These are phyloP conservation scores for Cylindrodendrum hubeiense DNA, from an alignment of 2,329 filamentous ascomycete genomes.

Conservation along the genomic window DNA sequence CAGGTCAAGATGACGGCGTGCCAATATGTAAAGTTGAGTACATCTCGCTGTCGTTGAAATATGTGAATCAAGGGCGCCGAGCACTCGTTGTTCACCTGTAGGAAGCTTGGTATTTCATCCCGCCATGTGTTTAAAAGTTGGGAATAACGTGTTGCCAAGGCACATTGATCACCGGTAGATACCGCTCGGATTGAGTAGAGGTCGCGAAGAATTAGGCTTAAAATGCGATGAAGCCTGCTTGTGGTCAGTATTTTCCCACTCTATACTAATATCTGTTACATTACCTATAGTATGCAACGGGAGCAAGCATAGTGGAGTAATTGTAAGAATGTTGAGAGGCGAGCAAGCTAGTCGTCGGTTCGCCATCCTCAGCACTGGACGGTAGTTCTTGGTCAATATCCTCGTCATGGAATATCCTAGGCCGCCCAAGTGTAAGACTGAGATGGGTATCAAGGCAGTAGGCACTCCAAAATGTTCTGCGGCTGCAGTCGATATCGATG, in stretches of 20 bases:
- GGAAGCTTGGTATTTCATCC: slow-evolving; percentile 49
- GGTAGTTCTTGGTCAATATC: slow-evolving; percentile 42
- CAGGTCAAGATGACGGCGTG: slow-evolving; percentile 56
- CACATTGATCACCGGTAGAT: no score
- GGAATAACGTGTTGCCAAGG: no score
- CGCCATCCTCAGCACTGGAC: slow-evolving; percentile 33
- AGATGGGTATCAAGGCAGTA: slow-evolving; percentile 41
- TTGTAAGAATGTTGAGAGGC: slow-evolving; percentile 33
- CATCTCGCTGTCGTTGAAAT: slow-evolving; percentile 56
- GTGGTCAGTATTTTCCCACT: no score
- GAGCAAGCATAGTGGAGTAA: slow-evolving; percentile 48
- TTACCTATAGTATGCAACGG: slow-evolving; percentile 52
- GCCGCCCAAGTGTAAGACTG: slow-evolving; percentile 36
- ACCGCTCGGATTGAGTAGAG: slow-evolving; percentile 52
- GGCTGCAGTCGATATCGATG: slow-evolving; percentile 38
- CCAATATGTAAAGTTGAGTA: slow-evolving; percentile 57
- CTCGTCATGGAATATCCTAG: slow-evolving; percentile 39
- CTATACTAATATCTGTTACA: no score
- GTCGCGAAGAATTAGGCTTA: no score
- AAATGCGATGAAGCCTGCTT: no score
- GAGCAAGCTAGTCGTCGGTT: no score
- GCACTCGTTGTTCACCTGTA: slow-evolving; percentile 49
- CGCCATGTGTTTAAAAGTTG: slow-evolving; percentile 50
- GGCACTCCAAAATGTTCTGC: slow-evolving; percentile 41
- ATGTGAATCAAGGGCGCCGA: slow-evolving; percentile 52